Base-by-base conservation (phyloP, 73 alveolate species). In the Blepharisma stoltei region DNA sequence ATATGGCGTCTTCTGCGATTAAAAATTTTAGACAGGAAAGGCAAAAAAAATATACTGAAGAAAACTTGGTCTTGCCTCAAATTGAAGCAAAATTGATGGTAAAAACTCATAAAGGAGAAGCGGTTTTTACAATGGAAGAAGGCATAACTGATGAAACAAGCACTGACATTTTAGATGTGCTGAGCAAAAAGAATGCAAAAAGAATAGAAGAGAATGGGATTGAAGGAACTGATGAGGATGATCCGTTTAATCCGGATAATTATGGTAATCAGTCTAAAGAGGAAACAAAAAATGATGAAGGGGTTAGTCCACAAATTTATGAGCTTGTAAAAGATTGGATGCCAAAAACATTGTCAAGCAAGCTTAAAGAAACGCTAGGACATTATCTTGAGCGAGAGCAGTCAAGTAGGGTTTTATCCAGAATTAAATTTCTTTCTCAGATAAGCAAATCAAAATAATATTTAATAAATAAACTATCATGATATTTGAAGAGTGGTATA, bases 21-120 rank as follows among this genome's bases (percentile, higher is more conserved):
- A 60, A 60, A 25, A 60, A 60, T 25, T 60, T 60, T 25, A 14
- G 73, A 25, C 37, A 60, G 47, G 73, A 60, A 60, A 60, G 73
- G 46, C 73, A 60, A 38, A 60, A 60, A 60, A 25, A 14, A 14
- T 60, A 60, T 4, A 18, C 73, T 14, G 23, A 60, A 60, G 73
- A 60, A 25, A n/a, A 60, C 46, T 5, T 60, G 37, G 23, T 60
- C 2, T 18, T 60, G 2, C 73, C 73, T 60, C 46, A 60, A 60
- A 1, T 1, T 60, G 38, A n/a, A 14, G 48, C 0, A 20, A 60
- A 60, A 25, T 38, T 60, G 38, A 25, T 60, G 48, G 18, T 60
- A 18, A 60, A 60, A 5, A 18, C 73, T 2, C 37, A 25, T 18
- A 60, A 60, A 60, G 73, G 73, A 20, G 73, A 60, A 25, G 73